phyloP scores from a whole-genome alignment of 2,329 filamentous ascomycete species.

The Zymoseptoria brevis region DNA sequence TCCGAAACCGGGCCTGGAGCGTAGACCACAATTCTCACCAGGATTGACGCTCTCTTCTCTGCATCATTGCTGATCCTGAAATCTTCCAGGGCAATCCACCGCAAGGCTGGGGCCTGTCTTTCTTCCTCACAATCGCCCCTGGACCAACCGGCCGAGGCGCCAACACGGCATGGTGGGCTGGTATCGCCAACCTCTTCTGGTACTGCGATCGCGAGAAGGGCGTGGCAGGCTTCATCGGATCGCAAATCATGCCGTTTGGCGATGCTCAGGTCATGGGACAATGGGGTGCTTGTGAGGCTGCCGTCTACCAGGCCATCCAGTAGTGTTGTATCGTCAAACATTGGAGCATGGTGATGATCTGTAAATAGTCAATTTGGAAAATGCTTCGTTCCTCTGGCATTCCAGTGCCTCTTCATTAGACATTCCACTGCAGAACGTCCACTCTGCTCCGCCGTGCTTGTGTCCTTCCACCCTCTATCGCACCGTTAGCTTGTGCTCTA shows the following conservation, averaged over 20 bases:
- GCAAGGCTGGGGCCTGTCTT: slow-evolving; percentile 55
- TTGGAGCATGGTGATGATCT: neutral
- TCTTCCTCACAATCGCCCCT: slow-evolving; percentile 29
- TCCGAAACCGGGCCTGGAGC: neutral
- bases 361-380: neutral
- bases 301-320: slow-evolving; percentile 19
- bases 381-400: neutral
- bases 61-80: neutral
- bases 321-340: neutral
- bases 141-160: slow-evolving; percentile 29
- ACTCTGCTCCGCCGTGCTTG: neutral
- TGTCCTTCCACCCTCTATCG: neutral
- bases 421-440: neutral
- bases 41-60: neutral
- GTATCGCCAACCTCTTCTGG: slow-evolving; percentile 31
- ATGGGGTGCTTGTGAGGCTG: slow-evolving; percentile 28
- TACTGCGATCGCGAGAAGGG: slow-evolving; percentile 33
- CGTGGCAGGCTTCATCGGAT: slow-evolving; percentile 32
- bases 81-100: slow-evolving; percentile 37
- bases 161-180: slow-evolving; percentile 31
- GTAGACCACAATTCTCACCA: no score
- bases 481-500: neutral
- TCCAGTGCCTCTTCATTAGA: neutral
- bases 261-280: slow-evolving; percentile 28
- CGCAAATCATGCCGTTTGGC: slow-evolving; percentile 32